phyloP scores from a whole-genome alignment of 331 rosid species.

The Spiraea crenata region DNA sequence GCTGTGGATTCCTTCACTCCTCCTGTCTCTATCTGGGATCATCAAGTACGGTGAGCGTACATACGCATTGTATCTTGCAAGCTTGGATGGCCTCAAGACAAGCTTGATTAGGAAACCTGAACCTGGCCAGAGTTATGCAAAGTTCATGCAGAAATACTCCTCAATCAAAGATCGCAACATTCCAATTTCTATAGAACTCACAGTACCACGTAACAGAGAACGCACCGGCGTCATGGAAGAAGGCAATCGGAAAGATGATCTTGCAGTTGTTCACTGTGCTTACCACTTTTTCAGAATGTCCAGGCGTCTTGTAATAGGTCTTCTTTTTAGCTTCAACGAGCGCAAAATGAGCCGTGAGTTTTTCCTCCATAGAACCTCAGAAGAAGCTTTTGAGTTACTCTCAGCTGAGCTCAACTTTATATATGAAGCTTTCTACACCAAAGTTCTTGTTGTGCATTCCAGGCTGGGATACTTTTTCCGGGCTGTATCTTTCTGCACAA shows the following conservation, averaged over 20 bases:
- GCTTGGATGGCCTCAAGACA: conserved; percentile 17
- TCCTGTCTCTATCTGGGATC: conserved; percentile 32
- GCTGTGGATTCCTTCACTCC: conserved; percentile 19
- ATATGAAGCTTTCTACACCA: conserved; percentile 47
- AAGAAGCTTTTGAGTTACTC: conserved; percentile 29
- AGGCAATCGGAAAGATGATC: no score
- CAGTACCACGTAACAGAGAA: background rate
- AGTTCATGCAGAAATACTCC: conserved; percentile 28
- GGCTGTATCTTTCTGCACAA: background rate
- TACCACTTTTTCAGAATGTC: conserved; percentile 4
- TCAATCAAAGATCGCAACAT: conserved; percentile 14
- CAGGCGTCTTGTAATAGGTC: conserved; percentile 33
- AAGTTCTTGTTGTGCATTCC: conserved; percentile 13
- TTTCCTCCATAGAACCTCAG: background rate
- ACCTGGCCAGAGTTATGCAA: conserved; percentile 26
- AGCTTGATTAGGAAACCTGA: conserved; percentile 15
- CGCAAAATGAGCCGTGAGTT: conserved; percentile 27
- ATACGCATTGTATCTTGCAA: conserved; percentile 35
- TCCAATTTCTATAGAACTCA: conserved; percentile 6
- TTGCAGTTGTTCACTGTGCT: background rate
- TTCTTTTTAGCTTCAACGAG: conserved; percentile 33
- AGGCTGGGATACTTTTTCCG: background rate
- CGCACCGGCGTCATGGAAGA: no score
- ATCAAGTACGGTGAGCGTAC: conserved; percentile 40
- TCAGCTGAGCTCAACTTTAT: conserved; percentile 52